phyloP scores from a whole-genome alignment of 768 basidiomycete species.

The Tylopilus subfusipes region DNA sequence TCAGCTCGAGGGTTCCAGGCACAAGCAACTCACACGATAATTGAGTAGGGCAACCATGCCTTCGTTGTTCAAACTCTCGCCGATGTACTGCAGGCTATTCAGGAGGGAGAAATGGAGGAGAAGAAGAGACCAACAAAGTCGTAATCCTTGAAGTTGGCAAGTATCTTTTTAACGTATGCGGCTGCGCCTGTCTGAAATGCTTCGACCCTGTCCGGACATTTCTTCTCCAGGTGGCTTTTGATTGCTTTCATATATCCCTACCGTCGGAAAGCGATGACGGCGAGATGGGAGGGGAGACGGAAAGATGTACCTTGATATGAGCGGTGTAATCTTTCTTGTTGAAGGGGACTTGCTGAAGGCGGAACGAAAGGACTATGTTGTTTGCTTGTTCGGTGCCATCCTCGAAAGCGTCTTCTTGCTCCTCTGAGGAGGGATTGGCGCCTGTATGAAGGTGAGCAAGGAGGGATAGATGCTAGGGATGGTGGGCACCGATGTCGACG shows the following conservation, averaged over 20 bases:
- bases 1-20: background rate
- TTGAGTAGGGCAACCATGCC: slow-evolving; percentile 95
- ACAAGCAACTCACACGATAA: slow-evolving; percentile 62
- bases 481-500: slow-evolving; percentile 76
- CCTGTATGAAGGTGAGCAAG: slow-evolving; percentile 43
- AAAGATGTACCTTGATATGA: slow-evolving; percentile 67
- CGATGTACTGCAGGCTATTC: slow-evolving; percentile 50
- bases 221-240: slow-evolving; percentile 58
- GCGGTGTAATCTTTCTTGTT: slow-evolving; percentile 86
- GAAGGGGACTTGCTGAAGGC: slow-evolving; percentile 74
- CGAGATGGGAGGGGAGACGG: background rate
- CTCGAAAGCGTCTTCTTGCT: slow-evolving; percentile 75
- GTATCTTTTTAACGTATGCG: slow-evolving; percentile 81
- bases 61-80: slow-evolving; percentile 76
- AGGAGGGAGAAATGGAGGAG: background rate
- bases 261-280: background rate
- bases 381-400: slow-evolving; percentile 75
- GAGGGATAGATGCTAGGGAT: background rate
- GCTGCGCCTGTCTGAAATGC: slow-evolving; percentile 81
- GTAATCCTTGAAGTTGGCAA: slow-evolving; percentile 88
- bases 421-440: slow-evolving; percentile 92
- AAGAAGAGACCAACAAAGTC: slow-evolving; percentile 66
- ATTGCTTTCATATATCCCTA: slow-evolving; percentile 94
- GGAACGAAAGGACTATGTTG: slow-evolving; percentile 91
- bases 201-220: slow-evolving; percentile 56